Evolutionary conservation across 2,329 filamentous ascomycete genomes (phyloP).

Genomic region (Arthrocladium fulminans): DNA sequence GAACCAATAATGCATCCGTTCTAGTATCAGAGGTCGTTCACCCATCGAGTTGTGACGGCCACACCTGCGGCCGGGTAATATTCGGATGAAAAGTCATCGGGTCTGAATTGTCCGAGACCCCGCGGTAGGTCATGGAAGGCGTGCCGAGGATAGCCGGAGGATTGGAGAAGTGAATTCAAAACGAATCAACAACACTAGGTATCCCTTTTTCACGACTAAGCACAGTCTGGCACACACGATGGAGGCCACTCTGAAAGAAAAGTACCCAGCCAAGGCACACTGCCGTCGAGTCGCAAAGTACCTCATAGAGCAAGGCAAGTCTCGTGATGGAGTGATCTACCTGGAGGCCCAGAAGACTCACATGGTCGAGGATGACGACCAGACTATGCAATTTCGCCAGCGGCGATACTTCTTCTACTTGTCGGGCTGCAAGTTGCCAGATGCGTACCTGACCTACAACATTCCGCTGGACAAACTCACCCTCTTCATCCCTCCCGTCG

Average conservation of each 20-base stretch:
- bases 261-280: slow-evolving; percentile 79
- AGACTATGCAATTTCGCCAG: slow-evolving; percentile 72
- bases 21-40: background rate
- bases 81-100: background rate
- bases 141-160: background rate
- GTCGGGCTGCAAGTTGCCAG: slow-evolving; percentile 72
- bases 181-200: background rate
- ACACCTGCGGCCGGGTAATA: background rate
- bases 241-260: slow-evolving; percentile 38
- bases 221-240: background rate
- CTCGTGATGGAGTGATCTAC: slow-evolving; percentile 67
- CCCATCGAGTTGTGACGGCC: background rate
- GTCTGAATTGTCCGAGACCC: background rate
- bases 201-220: background rate
- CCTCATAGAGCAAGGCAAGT: slow-evolving; percentile 56
- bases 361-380: slow-evolving; percentile 83
- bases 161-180: background rate
- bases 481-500: slow-evolving; percentile 80
- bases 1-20: background rate
- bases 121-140: background rate
- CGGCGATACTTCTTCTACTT: slow-evolving; percentile 93
- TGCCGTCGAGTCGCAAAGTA: slow-evolving; percentile 73
- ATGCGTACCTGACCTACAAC: slow-evolving; percentile 74
- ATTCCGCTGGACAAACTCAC: slow-evolving; percentile 63
- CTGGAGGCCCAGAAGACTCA: slow-evolving; percentile 75